Evolutionary conservation across 495 filamentous ascomycete species (phyloP).

Genomic region (Neurospora tetrasperma): DNA sequence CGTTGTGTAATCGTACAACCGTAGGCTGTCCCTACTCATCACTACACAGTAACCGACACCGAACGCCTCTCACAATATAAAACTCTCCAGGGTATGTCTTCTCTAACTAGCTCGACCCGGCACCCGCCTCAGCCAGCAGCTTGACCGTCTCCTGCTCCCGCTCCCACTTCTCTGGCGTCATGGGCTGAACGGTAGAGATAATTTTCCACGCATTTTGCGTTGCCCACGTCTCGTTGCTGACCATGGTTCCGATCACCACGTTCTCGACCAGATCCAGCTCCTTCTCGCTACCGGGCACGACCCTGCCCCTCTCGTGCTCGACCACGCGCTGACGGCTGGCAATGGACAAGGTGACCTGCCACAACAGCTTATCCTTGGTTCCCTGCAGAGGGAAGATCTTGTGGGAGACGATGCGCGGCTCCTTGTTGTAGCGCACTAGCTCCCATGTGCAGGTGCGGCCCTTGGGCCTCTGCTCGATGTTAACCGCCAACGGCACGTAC

Average conservation of each 20-base stretch:
- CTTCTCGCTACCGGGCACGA: slow-evolving; percentile 39
- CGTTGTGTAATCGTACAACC: not conserved
- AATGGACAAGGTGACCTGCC: slow-evolving; percentile 68
- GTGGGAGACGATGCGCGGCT: slow-evolving; percentile 51
- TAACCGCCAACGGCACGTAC: slow-evolving; percentile 38
- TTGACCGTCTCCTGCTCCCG: slow-evolving; percentile 11
- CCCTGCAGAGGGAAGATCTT: slow-evolving; percentile 42
- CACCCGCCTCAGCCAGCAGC: not conserved
- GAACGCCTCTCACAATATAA: not conserved
- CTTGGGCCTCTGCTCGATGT: slow-evolving; percentile 45
- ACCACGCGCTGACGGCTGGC: slow-evolving; percentile 53
- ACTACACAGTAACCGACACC: not conserved
- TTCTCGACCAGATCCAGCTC: slow-evolving; percentile 63
- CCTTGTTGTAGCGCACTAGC: slow-evolving; percentile 49
- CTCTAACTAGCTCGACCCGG: not conserved
- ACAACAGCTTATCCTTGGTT: slow-evolving; percentile 25
- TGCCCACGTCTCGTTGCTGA: slow-evolving; percentile 39
- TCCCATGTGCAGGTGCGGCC: slow-evolving; percentile 50
- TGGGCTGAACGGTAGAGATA: slow-evolving; percentile 60
- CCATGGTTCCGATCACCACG: slow-evolving; percentile 58
- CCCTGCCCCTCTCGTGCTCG: slow-evolving; percentile 26
- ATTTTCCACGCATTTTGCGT: slow-evolving; percentile 56
- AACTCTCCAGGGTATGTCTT: not conserved
- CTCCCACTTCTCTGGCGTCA: slow-evolving; percentile 40
- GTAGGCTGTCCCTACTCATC: not conserved